Percentiles rank a stretch among this genome's conserved stretches.
phyloP scores from a whole-genome alignment of 2,329 filamentous ascomycete species.

The Triangularia verruculosa region DNA sequence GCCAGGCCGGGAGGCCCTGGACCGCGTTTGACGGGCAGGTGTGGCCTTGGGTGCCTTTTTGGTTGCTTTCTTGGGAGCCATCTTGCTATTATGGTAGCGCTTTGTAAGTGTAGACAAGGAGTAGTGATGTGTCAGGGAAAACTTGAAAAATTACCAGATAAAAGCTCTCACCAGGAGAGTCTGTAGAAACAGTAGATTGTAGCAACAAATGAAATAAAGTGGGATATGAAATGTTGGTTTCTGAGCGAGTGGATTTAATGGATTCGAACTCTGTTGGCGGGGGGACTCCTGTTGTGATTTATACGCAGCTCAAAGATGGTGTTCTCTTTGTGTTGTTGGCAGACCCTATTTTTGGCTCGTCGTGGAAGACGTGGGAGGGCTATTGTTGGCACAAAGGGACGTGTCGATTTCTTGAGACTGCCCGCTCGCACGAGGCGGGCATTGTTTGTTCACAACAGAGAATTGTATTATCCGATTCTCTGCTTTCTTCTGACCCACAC shows the following conservation, averaged over 20 bases:
- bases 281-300: not conserved
- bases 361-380: not conserved
- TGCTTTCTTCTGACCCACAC: constrained; percentile 46
- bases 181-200: not conserved
- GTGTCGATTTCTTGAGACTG: not conserved
- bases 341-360: not conserved
- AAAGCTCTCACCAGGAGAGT: not conserved
- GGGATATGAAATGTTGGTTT: not conserved
- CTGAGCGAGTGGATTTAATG: not conserved
- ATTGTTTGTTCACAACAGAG: not conserved
- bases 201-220: not conserved
- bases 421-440: not conserved
- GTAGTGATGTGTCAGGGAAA: not conserved
- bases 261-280: not conserved
- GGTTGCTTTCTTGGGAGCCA: not conserved
- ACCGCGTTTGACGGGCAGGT: not conserved
- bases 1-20: not conserved
- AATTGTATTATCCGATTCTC: constrained; percentile 31
- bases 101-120: not conserved
- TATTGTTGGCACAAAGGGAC: not conserved
- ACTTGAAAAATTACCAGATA: not conserved
- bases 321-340: not conserved
- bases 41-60: not conserved
- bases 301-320: not conserved
- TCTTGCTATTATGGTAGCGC: not conserved